These are phyloP conservation scores for Amorphotheca resinae DNA, from an alignment of 495 filamentous ascomycete species.

Conservation along the genomic window DNA sequence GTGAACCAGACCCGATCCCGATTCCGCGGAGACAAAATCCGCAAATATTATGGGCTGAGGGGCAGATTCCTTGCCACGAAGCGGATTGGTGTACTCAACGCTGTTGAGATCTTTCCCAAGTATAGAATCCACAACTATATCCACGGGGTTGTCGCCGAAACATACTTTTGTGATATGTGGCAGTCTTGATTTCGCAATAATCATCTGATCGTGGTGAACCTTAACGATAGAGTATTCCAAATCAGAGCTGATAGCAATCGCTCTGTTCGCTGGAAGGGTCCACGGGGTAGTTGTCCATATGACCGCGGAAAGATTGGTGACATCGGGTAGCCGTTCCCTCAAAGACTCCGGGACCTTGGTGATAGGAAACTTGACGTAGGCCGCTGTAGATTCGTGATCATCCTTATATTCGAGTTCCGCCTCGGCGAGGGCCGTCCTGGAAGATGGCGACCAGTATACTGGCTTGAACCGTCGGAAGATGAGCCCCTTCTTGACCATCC, in stretches of 20 bases:
- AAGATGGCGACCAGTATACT: slow-evolving; percentile 93
- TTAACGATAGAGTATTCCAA: slow-evolving; percentile 48
- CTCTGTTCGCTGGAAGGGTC: slow-evolving; percentile 89
- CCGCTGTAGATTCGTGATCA: slow-evolving; percentile 64
- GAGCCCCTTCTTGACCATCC: slow-evolving; percentile 72
- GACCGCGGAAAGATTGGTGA: slow-evolving; percentile 47
- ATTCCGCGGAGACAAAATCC: slow-evolving; percentile 73
- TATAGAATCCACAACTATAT: slow-evolving; percentile 44
- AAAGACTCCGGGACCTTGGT: slow-evolving; percentile 36
- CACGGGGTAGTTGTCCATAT: slow-evolving; percentile 98
- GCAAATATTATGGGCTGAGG: slow-evolving; percentile 64
- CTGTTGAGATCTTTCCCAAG: slow-evolving; percentile 52
- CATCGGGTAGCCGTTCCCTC: slow-evolving; percentile 20
- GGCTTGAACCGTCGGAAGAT: slow-evolving; percentile 85
- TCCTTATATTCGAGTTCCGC: slow-evolving; percentile 94
- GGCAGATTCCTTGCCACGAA: slow-evolving; percentile 38
- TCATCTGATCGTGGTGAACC: slow-evolving; percentile 42
- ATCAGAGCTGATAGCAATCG: slow-evolving; percentile 64
- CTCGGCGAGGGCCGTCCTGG: slow-evolving; percentile 82
- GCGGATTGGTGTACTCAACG: slow-evolving; percentile 51
- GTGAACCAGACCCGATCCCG: slow-evolving; percentile 88
- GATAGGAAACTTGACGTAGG: slow-evolving; percentile 72
- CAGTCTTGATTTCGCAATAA: slow-evolving; percentile 56
- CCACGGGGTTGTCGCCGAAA: slow-evolving; percentile 16
- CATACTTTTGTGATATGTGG: slow-evolving; percentile 35